Base-by-base conservation (phyloP, 164 flowering plant species). In the Liriodendron chinense region DNA sequence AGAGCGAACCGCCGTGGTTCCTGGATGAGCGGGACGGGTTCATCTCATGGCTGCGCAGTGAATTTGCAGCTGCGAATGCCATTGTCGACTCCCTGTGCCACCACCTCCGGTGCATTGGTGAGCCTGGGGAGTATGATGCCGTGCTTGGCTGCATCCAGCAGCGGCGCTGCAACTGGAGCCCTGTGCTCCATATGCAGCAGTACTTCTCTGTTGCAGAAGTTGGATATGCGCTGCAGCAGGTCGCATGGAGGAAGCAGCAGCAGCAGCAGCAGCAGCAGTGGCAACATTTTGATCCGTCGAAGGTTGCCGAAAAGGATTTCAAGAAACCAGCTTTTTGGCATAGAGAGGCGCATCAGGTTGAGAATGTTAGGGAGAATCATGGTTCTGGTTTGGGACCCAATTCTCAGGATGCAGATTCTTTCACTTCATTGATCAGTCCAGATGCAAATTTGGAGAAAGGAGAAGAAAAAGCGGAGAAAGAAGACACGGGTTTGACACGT, bases 11-110 rank as follows among this genome's bases (percentile, higher is more conserved):
- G 3, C 92, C 81, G 72, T 90, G 94, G 94, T 81, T 85, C 66
- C 82, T 81, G 2, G 96, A 91, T 57, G 96, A 92, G 88, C 85
- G 96, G 16, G 97, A 93, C 23, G 88, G 92, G 61, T 88, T 89
- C 64, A 86, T 93, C 71, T 77, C 84, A 48, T 93, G 98, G 98
- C 75, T 93, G 50, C 79, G 94, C 7, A 85, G 91, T 3, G 98
- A 93, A 78, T 93, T 92, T 22, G 96, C 98, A 0, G 98, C 98
- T 1, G 91, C 98, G 3, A 93, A 93, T 69, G 98, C 97, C 18
- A 93, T 93, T 0, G 88, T 93, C 1, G 98, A 93, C 76, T 77
- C 88, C 0, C 81, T 92, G 9, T 89, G 92, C 73, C 87, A 92
- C 22, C 98, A 93, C 79, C 70, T 93, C 76, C 80, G 84, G 50